Base-by-base conservation (phyloP, 2,329 filamentous ascomycete species). In the Diplocarpon mali region DNA sequence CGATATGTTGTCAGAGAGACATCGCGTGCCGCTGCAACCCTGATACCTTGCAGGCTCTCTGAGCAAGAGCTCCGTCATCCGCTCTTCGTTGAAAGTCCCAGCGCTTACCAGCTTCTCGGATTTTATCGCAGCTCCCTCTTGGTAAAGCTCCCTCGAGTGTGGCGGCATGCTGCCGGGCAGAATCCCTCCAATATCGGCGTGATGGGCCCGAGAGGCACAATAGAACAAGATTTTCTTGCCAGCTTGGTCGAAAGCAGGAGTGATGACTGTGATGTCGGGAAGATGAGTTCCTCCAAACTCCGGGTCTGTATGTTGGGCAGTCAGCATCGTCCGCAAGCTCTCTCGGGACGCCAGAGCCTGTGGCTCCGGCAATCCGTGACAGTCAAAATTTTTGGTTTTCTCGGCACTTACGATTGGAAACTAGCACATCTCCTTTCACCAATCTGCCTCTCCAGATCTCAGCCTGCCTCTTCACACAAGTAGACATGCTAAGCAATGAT, bases 221-320 rank as follows among this genome's bases (percentile, higher is more conserved):
- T 88, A 90, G 64, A 90, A 90, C 44, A 89, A 72, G 47, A 90
- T 88, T 13, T 81, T 75, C 45, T 82, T 75, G 2, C 79, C 80
- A 31, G 61, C 60, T 13, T 64, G 61, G 51, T 78, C 78, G 62
- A 90, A 90, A 1, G 85, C 83, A 0, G 85, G 85, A 29, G 85
- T 89, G 45, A 87, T 73, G 20, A 88, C 80, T 0, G 85, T 92
- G 46, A 92, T 85, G 58, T 92, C 85, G 1, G 85, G 85, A 20
- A 92, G 65, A 67, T 92, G 85, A 0, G 86, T 93, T 34, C 85
- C 85, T 29, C 85, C 85, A 57, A 80, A 89, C 60, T 86, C 85
- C 1, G 85, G 85, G 58, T 24, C 20, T 24, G 7, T 24, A 7
- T 24, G 7, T 24, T 7, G 20, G 20, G 20, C 20, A 24, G 20